Conservation (phyloP, 1,284 basidiomycete species). For the Cystobasidium slooffiae region DNA sequence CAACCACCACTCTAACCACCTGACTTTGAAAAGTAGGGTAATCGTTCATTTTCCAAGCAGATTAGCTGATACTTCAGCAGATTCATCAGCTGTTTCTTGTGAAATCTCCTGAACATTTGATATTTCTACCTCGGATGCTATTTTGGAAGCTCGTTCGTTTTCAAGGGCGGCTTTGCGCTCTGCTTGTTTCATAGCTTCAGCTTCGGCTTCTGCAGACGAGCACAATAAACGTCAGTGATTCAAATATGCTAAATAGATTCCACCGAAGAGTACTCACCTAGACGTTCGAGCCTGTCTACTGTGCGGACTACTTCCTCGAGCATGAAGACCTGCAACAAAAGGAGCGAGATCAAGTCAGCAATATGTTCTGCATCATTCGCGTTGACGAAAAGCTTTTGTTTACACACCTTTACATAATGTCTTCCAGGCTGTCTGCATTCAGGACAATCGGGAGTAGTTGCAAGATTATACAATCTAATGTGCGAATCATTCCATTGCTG, state of each 20-base stretch:
- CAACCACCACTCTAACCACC: neutral
- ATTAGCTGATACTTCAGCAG: conserved; percentile 19
- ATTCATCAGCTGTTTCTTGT: conserved; percentile 12
- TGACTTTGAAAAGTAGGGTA: neutral
- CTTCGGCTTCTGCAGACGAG: conserved; percentile 2
- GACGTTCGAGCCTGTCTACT: conserved; percentile 31
- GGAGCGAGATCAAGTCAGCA: neutral
- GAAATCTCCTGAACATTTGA: neutral
- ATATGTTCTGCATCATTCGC: too few relatives aligned
- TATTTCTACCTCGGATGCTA: neutral
- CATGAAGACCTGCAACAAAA: conserved; percentile 15
- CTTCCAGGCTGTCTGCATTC: conserved; percentile 40
- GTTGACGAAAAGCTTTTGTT: neutral
- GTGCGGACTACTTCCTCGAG: conserved; percentile 39
- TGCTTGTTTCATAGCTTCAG: conserved; percentile 30
- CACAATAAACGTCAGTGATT: neutral
- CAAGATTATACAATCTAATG: conserved; percentile 33
- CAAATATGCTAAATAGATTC: neutral
- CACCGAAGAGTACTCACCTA: neutral
- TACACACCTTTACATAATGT: conserved; percentile 33
- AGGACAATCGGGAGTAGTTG: conserved; percentile 42
- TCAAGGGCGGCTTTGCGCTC: conserved; percentile 14
- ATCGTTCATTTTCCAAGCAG: conserved; percentile 5
- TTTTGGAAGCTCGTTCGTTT: neutral
- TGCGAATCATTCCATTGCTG: conserved; percentile 31